Evolutionary conservation across 2,329 filamentous ascomycete genomes (phyloP), one percentile per base, ranked within the genome.

Genomic region (Xylariomycetidae sp.): DNA sequence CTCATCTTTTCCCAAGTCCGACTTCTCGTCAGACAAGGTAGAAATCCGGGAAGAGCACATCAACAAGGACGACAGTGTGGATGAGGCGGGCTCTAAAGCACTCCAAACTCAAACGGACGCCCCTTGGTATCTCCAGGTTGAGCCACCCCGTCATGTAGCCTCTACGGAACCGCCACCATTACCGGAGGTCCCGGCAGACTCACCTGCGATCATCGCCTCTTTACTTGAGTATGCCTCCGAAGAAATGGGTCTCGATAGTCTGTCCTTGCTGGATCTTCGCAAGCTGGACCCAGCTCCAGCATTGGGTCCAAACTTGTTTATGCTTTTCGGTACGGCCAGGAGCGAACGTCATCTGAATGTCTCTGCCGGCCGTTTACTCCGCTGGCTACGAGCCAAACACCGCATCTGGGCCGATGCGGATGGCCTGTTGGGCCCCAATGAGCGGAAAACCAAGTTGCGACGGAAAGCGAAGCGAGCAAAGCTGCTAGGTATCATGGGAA

Each of bases 331-430:
- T 25, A 95, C 88, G 7, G 87, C 90, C 11, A 82, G 92, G 38
- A 94, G 87, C 50, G 87, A 96, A 59, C 88, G 90, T 33, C 92
- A 98, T 64, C 69, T 98, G 22, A 90, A 95, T 54, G 83, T 95
- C 15, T 87, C 87, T 1, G 88, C 89, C 0, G 88, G 94, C 53
- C 79, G 88, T n/a, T 74, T 95, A 16, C 87, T 89, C 44, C 77
- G 90, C 38, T 96, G 87, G 84, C 65, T 96, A 27, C 74, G 88
- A 33, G 80, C 74, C 26, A 75, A 79, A 10, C 77, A 87, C 58
- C 79, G 80, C 34, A 64, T 97, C 23, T 66, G 73, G 3, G 87
- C 90, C 1, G 76, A 80, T 46, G 89, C 92, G 0, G 92, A 95
- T 55, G 92, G 92, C 0, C 63, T 97, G 26, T 72, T 98, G 36